phyloP scores from a whole-genome alignment of 2,329 filamentous ascomycete genomes.

The Exophiala xenobiotica region DNA sequence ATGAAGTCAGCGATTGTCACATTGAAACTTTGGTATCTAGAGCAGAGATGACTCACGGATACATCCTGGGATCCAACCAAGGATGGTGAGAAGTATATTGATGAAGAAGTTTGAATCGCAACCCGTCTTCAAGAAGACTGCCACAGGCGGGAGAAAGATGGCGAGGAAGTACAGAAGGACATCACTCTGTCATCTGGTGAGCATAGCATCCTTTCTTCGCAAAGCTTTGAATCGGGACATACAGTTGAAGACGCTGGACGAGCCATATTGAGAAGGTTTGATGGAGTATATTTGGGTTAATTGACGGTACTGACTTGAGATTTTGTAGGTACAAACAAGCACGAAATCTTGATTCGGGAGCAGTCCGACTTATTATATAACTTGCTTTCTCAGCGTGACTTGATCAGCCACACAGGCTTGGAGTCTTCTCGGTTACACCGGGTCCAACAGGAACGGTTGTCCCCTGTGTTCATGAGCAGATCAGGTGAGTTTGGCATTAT shows the following conservation, averaged over 20 bases:
- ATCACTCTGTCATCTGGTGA: slow-evolving; percentile 27
- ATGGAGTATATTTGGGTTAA: too few relatives aligned
- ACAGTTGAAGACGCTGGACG: neutral
- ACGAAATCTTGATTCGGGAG: too few relatives aligned
- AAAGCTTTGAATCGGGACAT: neutral
- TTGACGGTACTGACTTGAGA: too few relatives aligned
- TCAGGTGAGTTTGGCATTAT: too few relatives aligned
- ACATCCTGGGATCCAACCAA: slow-evolving; percentile 75
- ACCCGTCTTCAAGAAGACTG: slow-evolving; percentile 90
- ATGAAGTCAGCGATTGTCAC: neutral
- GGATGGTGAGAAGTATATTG: slow-evolving; percentile 82
- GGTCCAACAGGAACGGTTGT: too few relatives aligned
- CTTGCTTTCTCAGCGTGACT: too few relatives aligned
- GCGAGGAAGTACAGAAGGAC: slow-evolving; percentile 60
- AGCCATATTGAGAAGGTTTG: neutral
- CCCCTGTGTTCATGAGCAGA: too few relatives aligned
- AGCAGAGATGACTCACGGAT: slow-evolving; percentile 62
- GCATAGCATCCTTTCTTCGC: too few relatives aligned
- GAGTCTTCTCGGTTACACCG: too few relatives aligned
- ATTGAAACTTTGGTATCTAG: neutral
- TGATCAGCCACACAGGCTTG: too few relatives aligned
- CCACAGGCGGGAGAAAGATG: slow-evolving; percentile 82
- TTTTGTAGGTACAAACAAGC: too few relatives aligned
- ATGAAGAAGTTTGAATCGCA: slow-evolving; percentile 84
- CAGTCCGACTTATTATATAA: too few relatives aligned